Conservation (phyloP, 2,329 filamentous ascomycete genomes). For the Ophiocordyceps australis region DNA sequence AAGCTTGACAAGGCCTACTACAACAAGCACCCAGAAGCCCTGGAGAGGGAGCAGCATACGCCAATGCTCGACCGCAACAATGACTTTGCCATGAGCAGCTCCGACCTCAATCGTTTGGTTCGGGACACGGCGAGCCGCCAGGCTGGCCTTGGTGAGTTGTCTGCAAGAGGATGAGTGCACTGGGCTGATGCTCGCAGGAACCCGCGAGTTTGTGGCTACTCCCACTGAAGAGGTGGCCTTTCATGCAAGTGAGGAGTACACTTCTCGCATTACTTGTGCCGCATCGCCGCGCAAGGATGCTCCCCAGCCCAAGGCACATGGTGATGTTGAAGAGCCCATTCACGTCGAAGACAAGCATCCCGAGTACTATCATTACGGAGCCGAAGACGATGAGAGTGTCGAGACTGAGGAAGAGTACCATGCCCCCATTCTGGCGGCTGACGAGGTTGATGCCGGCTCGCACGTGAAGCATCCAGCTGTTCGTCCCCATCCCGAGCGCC, state of each 20-base stretch:
- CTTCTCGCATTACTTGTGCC: slow-evolving; percentile 53
- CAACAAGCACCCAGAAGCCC: slow-evolving; percentile 72
- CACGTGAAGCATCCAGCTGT: slow-evolving; percentile 65
- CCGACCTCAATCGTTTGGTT: slow-evolving; percentile 81
- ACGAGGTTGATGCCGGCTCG: slow-evolving; percentile 57
- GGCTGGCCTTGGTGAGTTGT: slow-evolving; percentile 16
- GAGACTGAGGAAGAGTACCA: slow-evolving; percentile 44
- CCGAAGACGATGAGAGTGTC: slow-evolving; percentile 27
- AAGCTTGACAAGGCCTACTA: slow-evolving; percentile 87
- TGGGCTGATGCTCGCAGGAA: slow-evolving; percentile 35
- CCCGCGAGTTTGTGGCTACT: slow-evolving; percentile 45
- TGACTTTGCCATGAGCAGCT: slow-evolving; percentile 76
- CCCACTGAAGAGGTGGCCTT: slow-evolving; percentile 87
- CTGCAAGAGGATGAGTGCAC: too few species aligned
- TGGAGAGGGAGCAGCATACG: slow-evolving; percentile 51
- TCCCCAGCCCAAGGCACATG: slow-evolving; percentile 9
- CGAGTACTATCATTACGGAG: slow-evolving; percentile 18
- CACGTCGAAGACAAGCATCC: slow-evolving; percentile 43
- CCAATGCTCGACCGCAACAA: slow-evolving; percentile 35
- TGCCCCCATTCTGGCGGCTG: slow-evolving; percentile 72
- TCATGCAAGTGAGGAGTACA: slow-evolving; percentile 70
- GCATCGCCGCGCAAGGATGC: slow-evolving; percentile 14
- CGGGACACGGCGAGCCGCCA: slow-evolving; percentile 44
- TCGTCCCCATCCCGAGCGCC: slow-evolving; percentile 50
- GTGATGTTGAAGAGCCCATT: slow-evolving; percentile 40